phyloP scores from a whole-genome alignment of 306 rosid species.

The Gastrolobium villosum region DNA sequence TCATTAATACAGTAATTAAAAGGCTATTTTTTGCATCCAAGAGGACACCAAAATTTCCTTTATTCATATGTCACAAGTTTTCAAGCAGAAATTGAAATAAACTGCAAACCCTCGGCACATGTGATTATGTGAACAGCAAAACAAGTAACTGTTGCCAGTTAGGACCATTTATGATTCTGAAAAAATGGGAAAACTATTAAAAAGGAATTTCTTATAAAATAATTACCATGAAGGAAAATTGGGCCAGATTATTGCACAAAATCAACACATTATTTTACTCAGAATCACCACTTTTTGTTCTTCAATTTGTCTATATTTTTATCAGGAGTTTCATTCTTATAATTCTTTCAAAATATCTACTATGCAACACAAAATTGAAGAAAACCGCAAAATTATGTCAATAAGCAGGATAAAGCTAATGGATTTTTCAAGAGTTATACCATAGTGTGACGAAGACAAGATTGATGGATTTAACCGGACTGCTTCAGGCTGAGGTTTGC shows the following conservation, averaged over 20 bases:
- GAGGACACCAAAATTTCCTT: not conserved
- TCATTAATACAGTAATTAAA: slow-evolving; percentile 1
- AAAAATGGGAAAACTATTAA: not conserved
- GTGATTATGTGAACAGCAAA: not conserved
- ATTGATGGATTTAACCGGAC: slow-evolving; percentile 60
- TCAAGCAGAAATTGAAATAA: slow-evolving; percentile 3
- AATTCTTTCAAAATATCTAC: slow-evolving; percentile 20
- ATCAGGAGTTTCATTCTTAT: slow-evolving; percentile 11
- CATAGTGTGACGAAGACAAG: slow-evolving; percentile 68
- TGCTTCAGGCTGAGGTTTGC: slow-evolving; percentile 78
- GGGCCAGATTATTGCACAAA: not conserved
- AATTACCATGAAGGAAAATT: not conserved
- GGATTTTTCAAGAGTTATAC: slow-evolving; percentile 41
- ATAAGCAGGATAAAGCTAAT: not conserved
- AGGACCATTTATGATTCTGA: slow-evolving; percentile 1
- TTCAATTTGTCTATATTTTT: slow-evolving; percentile 1
- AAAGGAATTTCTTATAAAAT: not conserved
- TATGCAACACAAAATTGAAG: slow-evolving; percentile 15
- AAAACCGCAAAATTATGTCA: slow-evolving; percentile 1
- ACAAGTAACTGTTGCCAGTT: slow-evolving; percentile 1
- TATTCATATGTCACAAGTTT: not conserved
- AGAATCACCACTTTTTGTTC: slow-evolving; percentile 2
- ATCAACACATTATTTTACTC: not conserved
- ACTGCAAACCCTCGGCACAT: not conserved
- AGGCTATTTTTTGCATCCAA: slow-evolving; percentile 7